Evolutionary conservation across 139 green algal species (phyloP).

Genomic region (Spirogloea muscicola): DNA sequence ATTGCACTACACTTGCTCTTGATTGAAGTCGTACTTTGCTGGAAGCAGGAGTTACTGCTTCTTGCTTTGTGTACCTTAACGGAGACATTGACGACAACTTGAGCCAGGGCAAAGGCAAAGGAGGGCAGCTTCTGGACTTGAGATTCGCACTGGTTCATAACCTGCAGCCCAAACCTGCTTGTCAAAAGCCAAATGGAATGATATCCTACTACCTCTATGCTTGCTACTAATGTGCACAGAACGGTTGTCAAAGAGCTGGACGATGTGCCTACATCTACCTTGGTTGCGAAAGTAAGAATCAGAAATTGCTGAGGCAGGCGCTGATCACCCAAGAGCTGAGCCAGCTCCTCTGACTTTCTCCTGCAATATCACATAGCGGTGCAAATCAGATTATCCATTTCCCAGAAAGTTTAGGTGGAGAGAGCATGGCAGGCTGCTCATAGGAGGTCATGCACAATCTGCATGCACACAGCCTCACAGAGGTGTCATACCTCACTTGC

Average conservation of each 20-base stretch:
- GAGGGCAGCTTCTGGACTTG: slow-evolving; percentile 51
- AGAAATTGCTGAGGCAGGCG: slow-evolving; percentile 6
- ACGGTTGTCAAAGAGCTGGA: neutral
- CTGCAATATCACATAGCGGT: neutral
- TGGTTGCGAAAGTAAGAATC: slow-evolving; percentile 6
- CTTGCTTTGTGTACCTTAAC: neutral
- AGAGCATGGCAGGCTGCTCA: too few relatives aligned
- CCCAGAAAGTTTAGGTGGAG: neutral
- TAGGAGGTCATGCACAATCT: too few relatives aligned
- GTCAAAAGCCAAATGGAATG: too few relatives aligned
- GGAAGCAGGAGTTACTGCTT: too few relatives aligned
- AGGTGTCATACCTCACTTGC: slow-evolving; percentile 25
- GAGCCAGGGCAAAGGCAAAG: slow-evolving; percentile 49
- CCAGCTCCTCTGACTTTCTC: slow-evolving; percentile 3
- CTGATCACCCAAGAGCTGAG: slow-evolving; percentile 9
- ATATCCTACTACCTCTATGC: too few relatives aligned
- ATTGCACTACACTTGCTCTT: too few relatives aligned
- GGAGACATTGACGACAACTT: slow-evolving; percentile 41
- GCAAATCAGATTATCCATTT: slow-evolving; percentile 3
- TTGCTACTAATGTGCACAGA: too few relatives aligned
- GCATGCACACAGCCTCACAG: too few relatives aligned
- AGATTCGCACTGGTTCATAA: slow-evolving; percentile 46
- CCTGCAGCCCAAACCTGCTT: neutral
- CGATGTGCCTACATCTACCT: neutral
- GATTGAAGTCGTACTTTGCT: too few relatives aligned